Conservation (phyloP, 192 early-diverging fungal species). For the Linnemannia elongata region DNA sequence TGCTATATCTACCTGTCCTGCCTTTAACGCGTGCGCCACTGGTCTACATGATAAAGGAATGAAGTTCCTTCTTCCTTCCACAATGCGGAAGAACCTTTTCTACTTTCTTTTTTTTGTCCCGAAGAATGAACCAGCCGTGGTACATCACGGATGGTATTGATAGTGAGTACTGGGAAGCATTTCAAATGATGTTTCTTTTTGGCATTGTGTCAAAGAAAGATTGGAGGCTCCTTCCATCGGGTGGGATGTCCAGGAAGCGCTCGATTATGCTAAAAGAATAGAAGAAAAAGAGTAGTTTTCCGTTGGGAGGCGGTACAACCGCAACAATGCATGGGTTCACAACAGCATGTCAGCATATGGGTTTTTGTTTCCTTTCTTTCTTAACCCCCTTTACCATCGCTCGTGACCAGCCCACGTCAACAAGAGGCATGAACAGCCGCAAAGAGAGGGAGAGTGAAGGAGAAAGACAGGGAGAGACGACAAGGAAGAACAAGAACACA, state of each 20-base stretch:
- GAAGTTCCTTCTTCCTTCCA: neutral
- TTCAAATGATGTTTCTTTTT: neutral
- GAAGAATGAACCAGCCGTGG: neutral
- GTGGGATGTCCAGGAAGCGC: neutral
- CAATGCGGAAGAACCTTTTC: conserved; percentile 5
- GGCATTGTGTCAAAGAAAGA: neutral
- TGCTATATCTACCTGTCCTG: neutral
- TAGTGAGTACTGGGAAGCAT: neutral
- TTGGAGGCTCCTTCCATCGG: neutral
- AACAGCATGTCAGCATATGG: neutral
- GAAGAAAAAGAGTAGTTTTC: neutral
- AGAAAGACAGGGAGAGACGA: neutral
- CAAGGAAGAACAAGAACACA: neutral
- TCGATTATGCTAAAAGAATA: neutral
- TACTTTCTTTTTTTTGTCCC: neutral
- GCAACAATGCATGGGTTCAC: conserved; percentile 4
- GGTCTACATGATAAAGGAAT: neutral
- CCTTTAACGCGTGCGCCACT: neutral
- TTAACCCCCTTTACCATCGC: neutral
- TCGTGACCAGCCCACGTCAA: neutral
- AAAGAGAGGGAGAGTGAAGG: neutral
- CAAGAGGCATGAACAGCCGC: neutral
- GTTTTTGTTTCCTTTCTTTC: neutral
- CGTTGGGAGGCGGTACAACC: conserved; percentile 8
- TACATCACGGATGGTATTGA: neutral